Evolutionary conservation across 805 yeast species (phyloP).

Genomic region (Pichia nanzhaoensis): DNA sequence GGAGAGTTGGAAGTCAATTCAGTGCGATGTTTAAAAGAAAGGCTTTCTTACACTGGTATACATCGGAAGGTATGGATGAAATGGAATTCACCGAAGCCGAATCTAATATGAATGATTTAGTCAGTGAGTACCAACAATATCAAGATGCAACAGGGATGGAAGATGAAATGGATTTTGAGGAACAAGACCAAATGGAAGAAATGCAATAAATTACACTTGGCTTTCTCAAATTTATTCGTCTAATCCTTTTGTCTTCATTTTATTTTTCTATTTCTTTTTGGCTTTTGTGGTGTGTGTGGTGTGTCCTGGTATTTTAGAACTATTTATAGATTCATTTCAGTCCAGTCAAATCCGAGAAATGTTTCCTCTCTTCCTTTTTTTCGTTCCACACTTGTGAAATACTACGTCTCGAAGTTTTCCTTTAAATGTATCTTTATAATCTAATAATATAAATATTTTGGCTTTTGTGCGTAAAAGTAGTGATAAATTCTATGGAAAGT

Average conservation of each 20-base stretch:
- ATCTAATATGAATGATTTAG: slow-evolving; percentile 82
- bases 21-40: slow-evolving; percentile 88
- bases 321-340: slow-evolving; percentile 4
- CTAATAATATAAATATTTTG: slow-evolving; percentile 1
- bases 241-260: not conserved
- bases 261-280: slow-evolving; percentile 1
- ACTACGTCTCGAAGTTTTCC: not conserved
- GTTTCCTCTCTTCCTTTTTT: not conserved
- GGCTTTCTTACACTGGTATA: slow-evolving; percentile 96
- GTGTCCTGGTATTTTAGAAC: slow-evolving; percentile 6
- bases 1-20: slow-evolving; percentile 85
- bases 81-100: slow-evolving; percentile 92
- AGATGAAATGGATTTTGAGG: slow-evolving; percentile 56
- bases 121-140: slow-evolving; percentile 86
- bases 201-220: slow-evolving; percentile 1
- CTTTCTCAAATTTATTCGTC: not conserved
- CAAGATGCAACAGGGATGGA: slow-evolving; percentile 78
- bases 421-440: slow-evolving; percentile 11
- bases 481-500: too few relatives aligned
- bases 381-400: too few relatives aligned
- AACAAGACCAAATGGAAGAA: slow-evolving; percentile 15
- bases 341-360: slow-evolving; percentile 5
- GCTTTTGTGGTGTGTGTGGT: slow-evolving; percentile 1
- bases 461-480: too few relatives aligned
- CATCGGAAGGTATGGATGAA: slow-evolving; percentile 94